Evolutionary conservation across 2,329 filamentous ascomycete species (phyloP).

Genomic region (Alternaria longipes): DNA sequence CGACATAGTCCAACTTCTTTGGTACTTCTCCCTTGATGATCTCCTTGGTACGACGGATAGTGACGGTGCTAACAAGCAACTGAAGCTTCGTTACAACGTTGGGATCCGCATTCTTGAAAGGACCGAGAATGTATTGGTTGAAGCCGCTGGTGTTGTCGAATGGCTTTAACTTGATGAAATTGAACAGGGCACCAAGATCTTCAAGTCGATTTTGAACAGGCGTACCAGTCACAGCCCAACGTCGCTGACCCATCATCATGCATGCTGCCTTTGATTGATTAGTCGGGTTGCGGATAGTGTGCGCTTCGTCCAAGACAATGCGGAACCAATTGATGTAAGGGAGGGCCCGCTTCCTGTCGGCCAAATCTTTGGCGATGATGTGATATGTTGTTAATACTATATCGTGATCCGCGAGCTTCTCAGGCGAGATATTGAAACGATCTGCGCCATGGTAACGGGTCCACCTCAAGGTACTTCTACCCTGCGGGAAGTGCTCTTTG

Average conservation of each 20-base stretch:
- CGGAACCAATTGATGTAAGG: constrained; percentile 89
- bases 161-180: constrained; percentile 83
- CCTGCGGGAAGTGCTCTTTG: constrained; percentile 75
- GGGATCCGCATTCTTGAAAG: constrained; percentile 87
- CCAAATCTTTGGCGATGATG: constrained; percentile 81
- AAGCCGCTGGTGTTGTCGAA: constrained; percentile 84
- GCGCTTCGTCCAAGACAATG: constrained; percentile 92
- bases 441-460: constrained; percentile 88
- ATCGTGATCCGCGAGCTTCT: constrained; percentile 76
- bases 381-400: constrained; percentile 93
- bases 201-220: constrained; percentile 91
- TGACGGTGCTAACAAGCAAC: constrained; percentile 92
- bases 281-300: constrained; percentile 87
- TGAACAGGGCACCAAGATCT: constrained; percentile 85
- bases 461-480: constrained; percentile 65
- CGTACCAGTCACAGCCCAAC: constrained; percentile 97
- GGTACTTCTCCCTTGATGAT: constrained; percentile 74
- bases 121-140: constrained; percentile 78
- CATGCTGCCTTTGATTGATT: constrained; percentile 90
- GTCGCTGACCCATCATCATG: constrained; percentile 77
- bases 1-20: constrained; percentile 70
- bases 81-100: constrained; percentile 86
- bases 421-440: constrained; percentile 68
- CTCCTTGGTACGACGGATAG: constrained; percentile 88
- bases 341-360: constrained; percentile 69